Evolutionary conservation across 495 filamentous ascomycete genomes (phyloP).

Genomic region (Penicillium cataractarum): DNA sequence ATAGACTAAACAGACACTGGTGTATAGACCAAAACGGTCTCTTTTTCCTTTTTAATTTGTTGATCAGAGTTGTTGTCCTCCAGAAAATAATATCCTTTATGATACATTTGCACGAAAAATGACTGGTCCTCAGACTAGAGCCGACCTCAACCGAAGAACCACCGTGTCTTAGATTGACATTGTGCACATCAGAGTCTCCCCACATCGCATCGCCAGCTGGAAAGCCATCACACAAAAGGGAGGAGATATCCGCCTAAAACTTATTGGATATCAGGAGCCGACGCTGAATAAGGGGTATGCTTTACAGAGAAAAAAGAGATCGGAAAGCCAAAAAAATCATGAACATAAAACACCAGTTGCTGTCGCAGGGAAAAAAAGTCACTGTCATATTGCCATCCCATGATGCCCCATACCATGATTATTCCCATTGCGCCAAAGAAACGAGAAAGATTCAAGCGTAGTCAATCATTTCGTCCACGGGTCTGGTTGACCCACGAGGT

Average conservation of each 20-base stretch:
- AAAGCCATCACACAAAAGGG: conserved; percentile 13
- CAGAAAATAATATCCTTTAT: conserved; percentile 21
- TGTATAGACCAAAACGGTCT: conserved; percentile 26
- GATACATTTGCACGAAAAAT: conserved; percentile 20
- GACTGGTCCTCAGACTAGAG: conserved; percentile 1
- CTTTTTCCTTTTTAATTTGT: conserved; percentile 31
- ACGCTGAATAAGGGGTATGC: conserved; percentile 34
- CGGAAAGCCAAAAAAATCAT: conserved; percentile 13
- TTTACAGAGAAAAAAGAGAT: conserved; percentile 21
- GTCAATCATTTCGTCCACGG: conserved; percentile 33
- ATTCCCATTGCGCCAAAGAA: conserved; percentile 38
- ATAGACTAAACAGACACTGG: neutral
- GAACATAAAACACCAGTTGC: conserved; percentile 25
- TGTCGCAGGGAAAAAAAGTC: conserved; percentile 19
- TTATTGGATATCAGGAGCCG: conserved; percentile 24
- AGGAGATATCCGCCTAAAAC: conserved; percentile 22
- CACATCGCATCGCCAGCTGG: conserved; percentile 8
- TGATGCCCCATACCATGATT: conserved; percentile 28
- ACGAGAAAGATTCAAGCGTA: conserved; percentile 35
- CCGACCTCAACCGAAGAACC: conserved; percentile 4
- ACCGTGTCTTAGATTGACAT: neutral
- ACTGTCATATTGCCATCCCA: conserved; percentile 29
- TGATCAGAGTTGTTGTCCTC: conserved; percentile 13
- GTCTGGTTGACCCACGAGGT: conserved; percentile 24
- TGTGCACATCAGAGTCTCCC: neutral